phyloP scores from a whole-genome alignment of 805 yeast genomes.

The Pichia thaimueangensis region DNA sequence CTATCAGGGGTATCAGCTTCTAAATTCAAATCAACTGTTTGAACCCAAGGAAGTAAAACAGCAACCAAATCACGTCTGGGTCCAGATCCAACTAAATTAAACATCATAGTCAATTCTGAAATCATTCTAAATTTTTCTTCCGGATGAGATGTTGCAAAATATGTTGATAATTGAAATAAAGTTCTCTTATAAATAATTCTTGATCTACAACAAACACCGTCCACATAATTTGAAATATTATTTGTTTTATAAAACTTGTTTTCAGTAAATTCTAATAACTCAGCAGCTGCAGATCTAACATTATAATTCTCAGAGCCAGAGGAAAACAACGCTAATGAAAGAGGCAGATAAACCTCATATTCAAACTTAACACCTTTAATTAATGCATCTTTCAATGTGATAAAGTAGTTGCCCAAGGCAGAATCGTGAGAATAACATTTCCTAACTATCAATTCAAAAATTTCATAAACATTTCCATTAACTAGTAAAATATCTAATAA shows the following conservation, averaged over 20 bases:
- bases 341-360: slow-evolving; percentile 53
- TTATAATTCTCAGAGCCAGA: slow-evolving; percentile 66
- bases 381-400: slow-evolving; percentile 61
- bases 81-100: slow-evolving; percentile 51
- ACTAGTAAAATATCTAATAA: slow-evolving; percentile 56
- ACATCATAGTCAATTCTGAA: slow-evolving; percentile 65
- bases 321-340: slow-evolving; percentile 72
- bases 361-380: slow-evolving; percentile 43
- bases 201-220: slow-evolving; percentile 66
- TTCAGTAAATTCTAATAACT: slow-evolving; percentile 64
- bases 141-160: slow-evolving; percentile 58
- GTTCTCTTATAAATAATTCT: slow-evolving; percentile 85
- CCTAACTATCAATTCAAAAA: slow-evolving; percentile 53
- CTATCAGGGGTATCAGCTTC: slow-evolving; percentile 24
- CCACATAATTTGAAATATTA: slow-evolving; percentile 52
- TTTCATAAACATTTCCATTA: slow-evolving; percentile 50
- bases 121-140: slow-evolving; percentile 56
- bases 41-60: slow-evolving; percentile 89
- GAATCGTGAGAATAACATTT: slow-evolving; percentile 60
- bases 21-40: slow-evolving; percentile 57
- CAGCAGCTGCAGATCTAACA: slow-evolving; percentile 67
- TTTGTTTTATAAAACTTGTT: slow-evolving; percentile 47
- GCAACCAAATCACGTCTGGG: slow-evolving; percentile 75
- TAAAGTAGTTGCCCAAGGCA: slow-evolving; percentile 63
- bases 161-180: slow-evolving; percentile 68